Conservation (phyloP, 1,284 basidiomycete species). For the Microbotryomycetes sp. region DNA sequence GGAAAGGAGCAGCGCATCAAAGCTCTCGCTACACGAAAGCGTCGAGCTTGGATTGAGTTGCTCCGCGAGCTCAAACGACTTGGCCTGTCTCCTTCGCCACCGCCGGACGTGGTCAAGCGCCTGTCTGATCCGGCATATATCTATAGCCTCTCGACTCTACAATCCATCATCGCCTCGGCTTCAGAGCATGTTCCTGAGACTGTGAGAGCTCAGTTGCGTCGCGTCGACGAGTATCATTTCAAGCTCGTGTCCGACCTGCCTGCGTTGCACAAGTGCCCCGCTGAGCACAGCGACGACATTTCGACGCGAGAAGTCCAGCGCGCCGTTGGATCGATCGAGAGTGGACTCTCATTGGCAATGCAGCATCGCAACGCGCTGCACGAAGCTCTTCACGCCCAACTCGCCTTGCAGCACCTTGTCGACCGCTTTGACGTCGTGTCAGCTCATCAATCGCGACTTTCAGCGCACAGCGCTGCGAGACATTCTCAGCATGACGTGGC, state of each 20-base stretch:
- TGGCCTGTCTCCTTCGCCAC: slow-evolving; percentile 67
- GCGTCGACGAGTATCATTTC: slow-evolving; percentile 53
- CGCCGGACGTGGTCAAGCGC: slow-evolving; percentile 59
- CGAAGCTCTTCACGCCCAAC: neutral
- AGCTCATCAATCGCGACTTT: neutral
- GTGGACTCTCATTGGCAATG: slow-evolving; percentile 42
- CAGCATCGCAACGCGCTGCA: slow-evolving; percentile 21
- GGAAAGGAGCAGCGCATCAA: slow-evolving; percentile 64
- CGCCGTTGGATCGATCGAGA: slow-evolving; percentile 72
- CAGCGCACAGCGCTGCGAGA: neutral
- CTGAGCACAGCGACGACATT: slow-evolving; percentile 71
- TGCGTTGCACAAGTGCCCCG: slow-evolving; percentile 57
- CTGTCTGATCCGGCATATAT: slow-evolving; percentile 62
- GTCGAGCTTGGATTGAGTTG: slow-evolving; percentile 84
- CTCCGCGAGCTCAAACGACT: slow-evolving; percentile 78
- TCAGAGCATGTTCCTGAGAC: slow-evolving; percentile 39
- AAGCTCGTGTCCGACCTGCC: slow-evolving; percentile 63
- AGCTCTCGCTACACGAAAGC: slow-evolving; percentile 67
- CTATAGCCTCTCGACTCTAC: slow-evolving; percentile 46
- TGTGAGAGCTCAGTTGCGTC: slow-evolving; percentile 5
- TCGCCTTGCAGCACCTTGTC: slow-evolving; percentile 13
- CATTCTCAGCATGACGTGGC: neutral
- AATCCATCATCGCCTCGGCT: slow-evolving; percentile 2
- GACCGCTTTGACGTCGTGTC: slow-evolving; percentile 5
- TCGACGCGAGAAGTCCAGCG: slow-evolving; percentile 76